phyloP scores from a whole-genome alignment of 2,329 filamentous ascomycete species.

The Triangularia verruculosa region DNA sequence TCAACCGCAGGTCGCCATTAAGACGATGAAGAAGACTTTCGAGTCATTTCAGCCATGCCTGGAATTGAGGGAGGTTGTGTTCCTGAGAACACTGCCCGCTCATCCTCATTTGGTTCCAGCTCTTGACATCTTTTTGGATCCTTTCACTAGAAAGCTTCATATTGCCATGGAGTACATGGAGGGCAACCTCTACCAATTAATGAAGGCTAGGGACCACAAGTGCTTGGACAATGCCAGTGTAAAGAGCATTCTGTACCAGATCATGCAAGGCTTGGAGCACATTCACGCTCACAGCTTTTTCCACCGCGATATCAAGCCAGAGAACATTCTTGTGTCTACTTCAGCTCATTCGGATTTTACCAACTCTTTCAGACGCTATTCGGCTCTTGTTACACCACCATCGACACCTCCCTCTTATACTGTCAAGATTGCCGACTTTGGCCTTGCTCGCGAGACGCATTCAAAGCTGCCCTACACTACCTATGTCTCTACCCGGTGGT shows the following conservation, averaged over 20 bases:
- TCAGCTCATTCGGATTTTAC: constrained; percentile 77
- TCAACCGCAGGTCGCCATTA: constrained; percentile 79
- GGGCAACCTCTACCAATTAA: constrained; percentile 95
- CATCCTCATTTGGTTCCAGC: constrained; percentile 95
- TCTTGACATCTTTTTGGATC: constrained; percentile 96
- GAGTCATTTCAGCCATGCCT: constrained; percentile 87
- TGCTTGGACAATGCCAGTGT: constrained; percentile 84
- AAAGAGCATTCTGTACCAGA: constrained; percentile 97
- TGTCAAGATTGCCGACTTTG: constrained; percentile 98
- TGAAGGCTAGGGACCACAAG: constrained; percentile 98
- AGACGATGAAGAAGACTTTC: constrained; percentile 99
- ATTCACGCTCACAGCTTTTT: constrained; percentile 98
- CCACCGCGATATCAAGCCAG: constrained; percentile 97
- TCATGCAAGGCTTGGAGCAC: constrained; percentile 92
- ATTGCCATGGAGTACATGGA: constrained; percentile 99
- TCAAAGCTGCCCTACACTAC: constrained; percentile 96
- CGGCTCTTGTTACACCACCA: constrained; percentile 86
- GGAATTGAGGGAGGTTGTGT: constrained; percentile 95
- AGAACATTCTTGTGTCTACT: constrained; percentile 96
- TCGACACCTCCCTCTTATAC: constrained; percentile 92
- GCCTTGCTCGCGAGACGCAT: constrained; percentile 93
- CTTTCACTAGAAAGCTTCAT: constrained; percentile 91
- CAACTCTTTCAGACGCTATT: constrained; percentile 90
- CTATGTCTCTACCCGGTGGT: constrained; percentile 98
- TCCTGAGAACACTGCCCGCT: constrained; percentile 80